Conservation (phyloP, 2,329 filamentous ascomycete genomes). For the Juglanconis sp. region DNA sequence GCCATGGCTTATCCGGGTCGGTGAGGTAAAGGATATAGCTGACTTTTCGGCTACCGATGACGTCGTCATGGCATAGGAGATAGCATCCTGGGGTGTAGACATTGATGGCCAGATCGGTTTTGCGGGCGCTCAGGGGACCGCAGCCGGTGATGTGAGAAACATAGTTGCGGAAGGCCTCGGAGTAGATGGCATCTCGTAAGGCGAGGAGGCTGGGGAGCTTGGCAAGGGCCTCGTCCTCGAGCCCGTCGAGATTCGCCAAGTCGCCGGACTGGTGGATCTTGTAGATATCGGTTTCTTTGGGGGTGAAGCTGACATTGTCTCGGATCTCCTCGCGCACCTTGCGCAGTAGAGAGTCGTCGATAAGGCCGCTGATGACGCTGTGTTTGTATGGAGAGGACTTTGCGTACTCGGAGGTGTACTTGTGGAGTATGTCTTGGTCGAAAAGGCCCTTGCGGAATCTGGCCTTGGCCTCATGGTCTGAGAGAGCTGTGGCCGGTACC, state of each 20-base stretch:
- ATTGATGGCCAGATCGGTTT: conserved; percentile 99
- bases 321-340: conserved; percentile 85
- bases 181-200: conserved; percentile 94
- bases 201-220: conserved; percentile 86
- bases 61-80: conserved; percentile 94
- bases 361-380: conserved; percentile 78
- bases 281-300: conserved; percentile 99
- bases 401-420: conserved; percentile 62
- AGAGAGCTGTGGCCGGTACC: conserved; percentile 36
- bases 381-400: conserved; percentile 78
- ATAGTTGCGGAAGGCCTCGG: conserved; percentile 82
- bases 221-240: conserved; percentile 79
- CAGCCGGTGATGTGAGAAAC: conserved; percentile 81
- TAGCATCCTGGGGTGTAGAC: conserved; percentile 96
- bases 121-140: conserved; percentile 82
- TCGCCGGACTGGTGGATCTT: conserved; percentile 99
- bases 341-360: conserved; percentile 79
- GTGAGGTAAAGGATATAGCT: conserved; percentile 97
- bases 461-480: conserved; percentile 47
- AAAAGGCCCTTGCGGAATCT: conserved; percentile 68
- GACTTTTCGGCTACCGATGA: conserved; percentile 92
- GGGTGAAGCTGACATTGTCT: conserved; percentile 89
- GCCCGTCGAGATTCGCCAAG: conserved; percentile 90
- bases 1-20: conserved; percentile 87
- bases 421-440: conserved; percentile 52